Percentiles rank a stretch among this genome's conserved stretches.
These are phyloP conservation scores for Citrus unshiu DNA, from an alignment of 345 rosid genomes.

Conservation along the genomic window DNA sequence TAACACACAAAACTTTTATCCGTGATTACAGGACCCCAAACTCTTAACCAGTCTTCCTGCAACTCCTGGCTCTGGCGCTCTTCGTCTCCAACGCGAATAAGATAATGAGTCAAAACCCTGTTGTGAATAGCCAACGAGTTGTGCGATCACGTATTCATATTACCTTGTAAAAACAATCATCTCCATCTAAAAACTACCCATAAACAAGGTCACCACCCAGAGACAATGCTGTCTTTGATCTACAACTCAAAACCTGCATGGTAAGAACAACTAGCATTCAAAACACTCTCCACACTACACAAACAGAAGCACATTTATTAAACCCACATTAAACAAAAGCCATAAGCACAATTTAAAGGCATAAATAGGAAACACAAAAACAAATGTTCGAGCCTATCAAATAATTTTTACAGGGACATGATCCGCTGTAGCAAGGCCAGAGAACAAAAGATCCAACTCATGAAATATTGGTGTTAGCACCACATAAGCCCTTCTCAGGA, in stretches of 20 bases:
- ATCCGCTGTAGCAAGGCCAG: neutral
- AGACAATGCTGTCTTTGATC: neutral
- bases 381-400: neutral
- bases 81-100: neutral
- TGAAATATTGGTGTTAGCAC: neutral
- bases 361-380: neutral
- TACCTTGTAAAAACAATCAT: neutral
- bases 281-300: neutral
- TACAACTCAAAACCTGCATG: neutral
- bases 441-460: constrained; percentile 10
- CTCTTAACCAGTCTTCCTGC: no score
- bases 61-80: neutral
- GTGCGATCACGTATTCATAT: no score
- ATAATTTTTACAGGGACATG: constrained; percentile 6
- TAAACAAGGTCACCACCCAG: neutral
- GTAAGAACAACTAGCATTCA: neutral
- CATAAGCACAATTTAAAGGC: neutral
- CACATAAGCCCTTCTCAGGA: neutral
- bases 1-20: no score
- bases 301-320: constrained; percentile 7
- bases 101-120: neutral
- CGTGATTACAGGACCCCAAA: no score
- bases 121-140: neutral
- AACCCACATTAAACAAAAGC: constrained; percentile 5
- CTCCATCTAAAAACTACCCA: neutral